Conservation (phyloP, 345 rosid species). For the Cochlearia excelsa region DNA sequence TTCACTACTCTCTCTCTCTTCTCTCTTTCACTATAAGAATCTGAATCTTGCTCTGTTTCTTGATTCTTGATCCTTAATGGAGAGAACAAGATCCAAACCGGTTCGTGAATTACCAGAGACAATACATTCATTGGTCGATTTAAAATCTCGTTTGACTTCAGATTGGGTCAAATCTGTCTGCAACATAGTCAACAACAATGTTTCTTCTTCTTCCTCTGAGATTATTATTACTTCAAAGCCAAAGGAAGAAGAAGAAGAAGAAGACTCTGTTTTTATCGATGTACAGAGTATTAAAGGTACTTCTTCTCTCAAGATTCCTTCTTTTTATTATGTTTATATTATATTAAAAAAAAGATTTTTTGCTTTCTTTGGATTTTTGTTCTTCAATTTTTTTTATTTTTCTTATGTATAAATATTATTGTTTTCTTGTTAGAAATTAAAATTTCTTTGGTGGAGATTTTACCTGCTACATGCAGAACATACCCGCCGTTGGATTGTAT, state of each 20-base stretch:
- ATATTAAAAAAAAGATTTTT: neutral
- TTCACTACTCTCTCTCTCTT: conserved; percentile 13
- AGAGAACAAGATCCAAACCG: conserved; percentile 41
- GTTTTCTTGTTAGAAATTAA: conserved; percentile 21
- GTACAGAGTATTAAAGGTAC: conserved; percentile 46
- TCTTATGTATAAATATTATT: neutral
- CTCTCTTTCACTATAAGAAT: conserved; percentile 5
- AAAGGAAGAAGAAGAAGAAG: conserved; percentile 30
- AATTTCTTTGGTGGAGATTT: conserved; percentile 21
- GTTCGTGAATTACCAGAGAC: conserved; percentile 44
- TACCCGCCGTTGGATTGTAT: conserved; percentile 24
- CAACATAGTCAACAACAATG: conserved; percentile 39
- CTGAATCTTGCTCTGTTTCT: conserved; percentile 16
- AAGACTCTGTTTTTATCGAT: conserved; percentile 27
- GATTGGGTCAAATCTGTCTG: conserved; percentile 64
- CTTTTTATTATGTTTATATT: no score
- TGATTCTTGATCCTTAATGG: conserved; percentile 13
- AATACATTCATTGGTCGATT: conserved; percentile 66
- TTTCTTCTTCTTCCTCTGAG: conserved; percentile 27
- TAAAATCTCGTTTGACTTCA: conserved; percentile 53
- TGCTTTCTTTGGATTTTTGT: conserved; percentile 16
- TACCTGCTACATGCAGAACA: conserved; percentile 37
- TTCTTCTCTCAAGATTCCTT: neutral
- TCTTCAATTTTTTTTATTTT: conserved; percentile 8
- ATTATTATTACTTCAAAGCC: conserved; percentile 15